These are phyloP conservation scores for Pleurotus giganteus DNA, from an alignment of 768 basidiomycete genomes.

Conservation along the genomic window DNA sequence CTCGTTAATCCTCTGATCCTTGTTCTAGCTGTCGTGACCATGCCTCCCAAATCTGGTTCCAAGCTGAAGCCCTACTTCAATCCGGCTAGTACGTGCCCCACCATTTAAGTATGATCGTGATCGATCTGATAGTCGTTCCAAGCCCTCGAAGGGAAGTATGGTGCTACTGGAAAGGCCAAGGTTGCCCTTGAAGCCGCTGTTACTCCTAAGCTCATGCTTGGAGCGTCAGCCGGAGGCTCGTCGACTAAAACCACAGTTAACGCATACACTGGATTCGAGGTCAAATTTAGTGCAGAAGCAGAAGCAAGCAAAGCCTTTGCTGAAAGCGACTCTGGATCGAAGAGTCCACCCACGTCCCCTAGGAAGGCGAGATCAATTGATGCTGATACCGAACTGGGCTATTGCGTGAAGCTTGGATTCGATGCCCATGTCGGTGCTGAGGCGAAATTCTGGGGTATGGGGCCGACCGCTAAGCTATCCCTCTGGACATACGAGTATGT, in stretches of 20 bases:
- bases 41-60: neutral
- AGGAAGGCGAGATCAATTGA: neutral
- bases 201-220: slow-evolving; percentile 4
- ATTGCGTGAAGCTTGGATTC: neutral
- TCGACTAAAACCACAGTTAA: neutral
- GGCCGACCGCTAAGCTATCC: neutral
- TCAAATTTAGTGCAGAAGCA: neutral
- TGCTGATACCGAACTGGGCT: neutral
- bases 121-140: neutral
- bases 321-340: neutral
- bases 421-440: slow-evolving; percentile 2
- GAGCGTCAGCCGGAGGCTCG: neutral
- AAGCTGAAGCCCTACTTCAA: neutral
- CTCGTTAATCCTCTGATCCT: neutral
- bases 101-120: neutral
- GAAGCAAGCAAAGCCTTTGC: neutral
- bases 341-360: neutral
- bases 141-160: neutral
- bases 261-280: slow-evolving; percentile 2
- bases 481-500: slow-evolving; percentile 2
- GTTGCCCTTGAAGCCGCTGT: neutral
- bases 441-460: slow-evolving; percentile 1
- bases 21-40: neutral
- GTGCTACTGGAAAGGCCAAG: neutral
- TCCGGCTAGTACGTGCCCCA: neutral